Conservation (phyloP, 345 rosid species). For the Hypericum perforatum region DNA sequence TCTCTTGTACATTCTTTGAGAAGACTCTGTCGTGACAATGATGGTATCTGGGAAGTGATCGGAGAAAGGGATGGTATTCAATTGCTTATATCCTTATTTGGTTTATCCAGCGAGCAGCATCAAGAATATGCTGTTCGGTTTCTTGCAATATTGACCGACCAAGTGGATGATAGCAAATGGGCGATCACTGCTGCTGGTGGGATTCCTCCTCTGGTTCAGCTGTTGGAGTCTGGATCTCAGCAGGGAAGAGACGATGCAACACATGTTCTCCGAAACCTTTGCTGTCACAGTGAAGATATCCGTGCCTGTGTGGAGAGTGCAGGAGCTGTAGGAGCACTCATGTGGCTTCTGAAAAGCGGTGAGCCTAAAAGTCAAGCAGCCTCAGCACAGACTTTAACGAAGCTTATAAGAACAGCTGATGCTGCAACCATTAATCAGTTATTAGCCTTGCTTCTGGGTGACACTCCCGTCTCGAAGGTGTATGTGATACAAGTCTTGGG, state of each 20-base stretch:
- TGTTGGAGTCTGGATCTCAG: slow-evolving; percentile 73
- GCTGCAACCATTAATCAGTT: slow-evolving; percentile 74
- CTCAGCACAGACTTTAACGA: slow-evolving; percentile 57
- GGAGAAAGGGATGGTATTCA: slow-evolving; percentile 81
- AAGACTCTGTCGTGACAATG: slow-evolving; percentile 40
- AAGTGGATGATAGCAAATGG: slow-evolving; percentile 93
- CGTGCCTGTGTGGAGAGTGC: slow-evolving; percentile 87
- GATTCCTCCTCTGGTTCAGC: slow-evolving; percentile 84
- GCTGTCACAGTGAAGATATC: slow-evolving; percentile 83
- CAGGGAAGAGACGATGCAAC: slow-evolving; percentile 79
- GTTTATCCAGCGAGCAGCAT: slow-evolving; percentile 80
- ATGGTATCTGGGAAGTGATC: slow-evolving; percentile 69
- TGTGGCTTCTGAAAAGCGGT: slow-evolving; percentile 72
- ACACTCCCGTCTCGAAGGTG: slow-evolving; percentile 48
- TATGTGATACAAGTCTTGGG: slow-evolving; percentile 63
- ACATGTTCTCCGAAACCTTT: slow-evolving; percentile 60
- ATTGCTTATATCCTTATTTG: slow-evolving; percentile 66
- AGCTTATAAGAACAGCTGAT: slow-evolving; percentile 62
- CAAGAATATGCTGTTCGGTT: slow-evolving; percentile 75
- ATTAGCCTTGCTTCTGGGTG: slow-evolving; percentile 59
- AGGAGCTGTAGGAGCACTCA: slow-evolving; percentile 66
- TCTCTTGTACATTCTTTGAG: slow-evolving; percentile 49
- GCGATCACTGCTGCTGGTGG: slow-evolving; percentile 96
- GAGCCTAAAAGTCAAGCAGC: slow-evolving; percentile 63
- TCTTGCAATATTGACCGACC: slow-evolving; percentile 58